phyloP scores from a whole-genome alignment of 495 filamentous ascomycete species.

The Trichoderma asperelloides region DNA sequence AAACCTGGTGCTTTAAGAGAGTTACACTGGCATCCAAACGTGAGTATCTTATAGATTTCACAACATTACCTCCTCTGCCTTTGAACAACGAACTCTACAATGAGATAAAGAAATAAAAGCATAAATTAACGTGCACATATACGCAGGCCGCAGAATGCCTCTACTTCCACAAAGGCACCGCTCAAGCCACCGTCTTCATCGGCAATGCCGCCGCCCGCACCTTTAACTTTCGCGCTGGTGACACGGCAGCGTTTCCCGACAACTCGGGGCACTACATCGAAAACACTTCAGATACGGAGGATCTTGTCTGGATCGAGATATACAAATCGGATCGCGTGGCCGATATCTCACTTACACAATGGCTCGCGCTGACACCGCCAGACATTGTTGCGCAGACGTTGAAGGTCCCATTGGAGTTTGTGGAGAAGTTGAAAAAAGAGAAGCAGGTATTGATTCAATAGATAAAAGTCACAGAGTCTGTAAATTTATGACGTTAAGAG shows the following conservation, averaged over 20 bases:
- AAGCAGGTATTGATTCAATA: conserved; percentile 47
- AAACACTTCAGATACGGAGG: conserved; percentile 51
- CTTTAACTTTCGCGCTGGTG: conserved; percentile 55
- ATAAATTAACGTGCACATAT: conserved; percentile 11
- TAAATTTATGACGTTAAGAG: not conserved
- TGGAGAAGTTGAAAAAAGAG: conserved; percentile 51
- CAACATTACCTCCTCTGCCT: not conserved
- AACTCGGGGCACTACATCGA: conserved; percentile 55
- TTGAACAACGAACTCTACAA: not conserved
- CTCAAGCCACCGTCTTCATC: conserved; percentile 53
- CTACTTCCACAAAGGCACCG: conserved; percentile 53
- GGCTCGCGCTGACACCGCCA: conserved; percentile 53
- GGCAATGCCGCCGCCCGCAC: conserved; percentile 49
- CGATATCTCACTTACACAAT: conserved; percentile 54
- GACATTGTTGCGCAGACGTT: conserved; percentile 50
- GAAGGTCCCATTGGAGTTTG: conserved; percentile 48
- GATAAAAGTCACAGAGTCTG: not conserved
- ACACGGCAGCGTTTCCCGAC: conserved; percentile 58
- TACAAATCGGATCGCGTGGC: conserved; percentile 56
- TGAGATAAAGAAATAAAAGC: not conserved
- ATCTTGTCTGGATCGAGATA: conserved; percentile 56
- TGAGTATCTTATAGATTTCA: conserved; percentile 19
- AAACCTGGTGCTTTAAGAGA: conserved; percentile 53
- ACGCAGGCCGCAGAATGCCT: conserved; percentile 54
- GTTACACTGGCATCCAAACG: conserved; percentile 63